A percentile compares a stretch with the other conserved stretches of the same genome.
phyloP scores from a whole-genome alignment of 768 basidiomycete species.

The Gloeostereum incarnatum region DNA sequence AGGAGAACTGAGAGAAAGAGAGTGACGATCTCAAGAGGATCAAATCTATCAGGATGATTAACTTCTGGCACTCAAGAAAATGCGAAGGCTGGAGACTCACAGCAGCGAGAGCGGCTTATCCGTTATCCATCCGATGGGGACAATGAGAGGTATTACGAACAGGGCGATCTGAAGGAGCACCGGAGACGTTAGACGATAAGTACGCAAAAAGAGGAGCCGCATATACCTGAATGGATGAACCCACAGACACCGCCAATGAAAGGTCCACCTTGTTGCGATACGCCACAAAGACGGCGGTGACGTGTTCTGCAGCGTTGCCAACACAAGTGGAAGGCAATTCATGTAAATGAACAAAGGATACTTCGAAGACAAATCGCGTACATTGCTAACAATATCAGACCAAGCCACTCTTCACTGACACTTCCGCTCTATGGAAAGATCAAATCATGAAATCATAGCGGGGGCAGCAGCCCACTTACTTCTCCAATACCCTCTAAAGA shows the following conservation, averaged over 20 bases:
- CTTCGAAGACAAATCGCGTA: constrained; percentile 16
- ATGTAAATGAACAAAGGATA: too few relatives aligned
- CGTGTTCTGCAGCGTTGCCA: constrained; percentile 4
- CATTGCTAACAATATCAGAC: constrained; percentile 32
- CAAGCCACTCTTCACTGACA: constrained; percentile 36
- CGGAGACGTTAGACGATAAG: too few relatives aligned
- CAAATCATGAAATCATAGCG: constrained; percentile 25
- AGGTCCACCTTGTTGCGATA: constrained; percentile 4
- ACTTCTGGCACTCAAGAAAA: too few relatives aligned
- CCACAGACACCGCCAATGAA: constrained; percentile 4
- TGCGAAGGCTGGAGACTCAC: too few relatives aligned
- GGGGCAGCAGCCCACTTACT: constrained; percentile 26
- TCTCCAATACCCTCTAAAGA: too few relatives aligned
- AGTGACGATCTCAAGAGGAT: constrained; percentile 1
- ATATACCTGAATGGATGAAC: constrained; percentile 5
- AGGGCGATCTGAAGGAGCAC: constrained; percentile 4
- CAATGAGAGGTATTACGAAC: constrained; percentile 6
- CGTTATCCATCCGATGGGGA: constrained; percentile 3
- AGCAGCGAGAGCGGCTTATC: constrained; percentile 4
- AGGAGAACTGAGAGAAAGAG: constrained; percentile 5
- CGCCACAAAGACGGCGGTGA: constrained; percentile 5
- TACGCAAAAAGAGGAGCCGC: too few relatives aligned
- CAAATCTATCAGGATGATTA: too few relatives aligned
- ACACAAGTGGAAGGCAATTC: too few relatives aligned
- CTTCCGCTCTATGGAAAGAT: too few relatives aligned